Percentiles rank a stretch among this genome's conserved stretches.
Conservation (phyloP, 352 stramenopile genomes). For the Phytophthora fragariaefolia region DNA sequence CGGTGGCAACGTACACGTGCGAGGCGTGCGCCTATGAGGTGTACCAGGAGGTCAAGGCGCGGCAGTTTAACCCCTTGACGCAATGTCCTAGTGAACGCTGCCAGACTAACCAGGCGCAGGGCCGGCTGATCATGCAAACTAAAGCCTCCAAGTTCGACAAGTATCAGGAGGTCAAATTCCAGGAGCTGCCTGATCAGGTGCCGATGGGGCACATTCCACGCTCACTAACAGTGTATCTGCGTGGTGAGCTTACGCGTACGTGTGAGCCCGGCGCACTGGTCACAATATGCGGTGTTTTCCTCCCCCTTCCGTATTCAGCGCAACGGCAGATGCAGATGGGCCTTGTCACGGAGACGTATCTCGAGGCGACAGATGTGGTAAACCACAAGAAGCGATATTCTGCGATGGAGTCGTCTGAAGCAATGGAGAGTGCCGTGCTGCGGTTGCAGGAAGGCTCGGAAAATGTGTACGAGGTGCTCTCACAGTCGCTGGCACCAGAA, state of each 20-base stretch:
- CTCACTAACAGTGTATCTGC: slow-evolving; percentile 91
- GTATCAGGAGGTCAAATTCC: slow-evolving; percentile 99
- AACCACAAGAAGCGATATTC: slow-evolving; percentile 99
- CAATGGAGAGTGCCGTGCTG: slow-evolving; percentile 82
- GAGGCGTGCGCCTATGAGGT: slow-evolving; percentile 96
- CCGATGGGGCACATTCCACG: slow-evolving; percentile 99
- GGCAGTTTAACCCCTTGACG: slow-evolving; percentile 95
- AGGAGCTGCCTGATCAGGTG: slow-evolving; percentile 93
- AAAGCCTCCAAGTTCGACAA: slow-evolving; percentile 99
- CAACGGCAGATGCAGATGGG: slow-evolving; percentile 97
- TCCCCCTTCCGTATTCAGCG: slow-evolving; percentile 92
- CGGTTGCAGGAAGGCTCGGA: slow-evolving; percentile 65
- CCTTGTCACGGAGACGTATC: slow-evolving; percentile 97
- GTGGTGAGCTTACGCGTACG: slow-evolving; percentile 93
- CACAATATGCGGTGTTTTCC: slow-evolving; percentile 97
- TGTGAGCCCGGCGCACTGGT: slow-evolving; percentile 96
- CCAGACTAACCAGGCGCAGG: slow-evolving; percentile 77
- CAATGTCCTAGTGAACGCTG: slow-evolving; percentile 93
- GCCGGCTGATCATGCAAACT: slow-evolving; percentile 94
- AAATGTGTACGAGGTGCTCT: slow-evolving; percentile 94
- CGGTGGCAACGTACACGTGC: slow-evolving; percentile 98
- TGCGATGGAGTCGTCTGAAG: slow-evolving; percentile 88
- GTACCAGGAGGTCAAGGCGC: slow-evolving; percentile 95
- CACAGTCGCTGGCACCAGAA: slow-evolving; percentile 97
- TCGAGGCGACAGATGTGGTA: slow-evolving; percentile 95